Conservation (phyloP, 2,329 filamentous ascomycete species). For the Pestalotiopsis sp. region DNA sequence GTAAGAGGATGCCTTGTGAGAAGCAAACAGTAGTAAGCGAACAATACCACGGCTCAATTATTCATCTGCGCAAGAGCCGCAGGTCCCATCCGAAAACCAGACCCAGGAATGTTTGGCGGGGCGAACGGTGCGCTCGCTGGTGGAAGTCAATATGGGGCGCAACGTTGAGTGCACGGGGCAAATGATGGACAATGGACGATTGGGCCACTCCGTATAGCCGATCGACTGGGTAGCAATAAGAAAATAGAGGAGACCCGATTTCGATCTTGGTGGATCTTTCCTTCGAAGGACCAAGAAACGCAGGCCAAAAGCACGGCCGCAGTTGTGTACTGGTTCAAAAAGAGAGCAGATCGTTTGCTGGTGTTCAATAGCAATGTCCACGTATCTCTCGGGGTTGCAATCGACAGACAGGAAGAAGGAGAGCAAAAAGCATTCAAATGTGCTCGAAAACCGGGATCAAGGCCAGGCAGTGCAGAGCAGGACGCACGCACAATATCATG, state of each 20-base stretch:
- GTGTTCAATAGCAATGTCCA: neutral
- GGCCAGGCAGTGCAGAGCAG: neutral
- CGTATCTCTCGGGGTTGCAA: neutral
- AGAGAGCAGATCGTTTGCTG: neutral
- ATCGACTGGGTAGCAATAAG: neutral
- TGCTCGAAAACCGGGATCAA: neutral
- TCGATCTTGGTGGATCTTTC: neutral
- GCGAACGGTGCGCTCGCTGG: slow-evolving; percentile 3
- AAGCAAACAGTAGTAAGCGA: neutral
- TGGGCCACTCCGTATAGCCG: neutral
- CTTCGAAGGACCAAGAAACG: too few species aligned
- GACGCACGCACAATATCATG: neutral
- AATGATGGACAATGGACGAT: neutral
- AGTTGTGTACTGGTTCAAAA: neutral
- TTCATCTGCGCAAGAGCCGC: slow-evolving; percentile 1
- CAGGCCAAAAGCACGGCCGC: neutral
- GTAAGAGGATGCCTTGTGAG: neutral
- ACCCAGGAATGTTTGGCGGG: slow-evolving; percentile 8
- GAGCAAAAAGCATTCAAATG: neutral
- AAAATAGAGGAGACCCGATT: neutral
- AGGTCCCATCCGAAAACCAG: neutral
- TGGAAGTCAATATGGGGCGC: neutral
- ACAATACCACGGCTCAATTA: neutral
- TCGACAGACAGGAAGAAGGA: neutral
- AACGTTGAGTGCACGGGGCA: slow-evolving; percentile 1